Conservation (phyloP, 371 early-diverging fungal genomes). For the Mortierella sp. region DNA sequence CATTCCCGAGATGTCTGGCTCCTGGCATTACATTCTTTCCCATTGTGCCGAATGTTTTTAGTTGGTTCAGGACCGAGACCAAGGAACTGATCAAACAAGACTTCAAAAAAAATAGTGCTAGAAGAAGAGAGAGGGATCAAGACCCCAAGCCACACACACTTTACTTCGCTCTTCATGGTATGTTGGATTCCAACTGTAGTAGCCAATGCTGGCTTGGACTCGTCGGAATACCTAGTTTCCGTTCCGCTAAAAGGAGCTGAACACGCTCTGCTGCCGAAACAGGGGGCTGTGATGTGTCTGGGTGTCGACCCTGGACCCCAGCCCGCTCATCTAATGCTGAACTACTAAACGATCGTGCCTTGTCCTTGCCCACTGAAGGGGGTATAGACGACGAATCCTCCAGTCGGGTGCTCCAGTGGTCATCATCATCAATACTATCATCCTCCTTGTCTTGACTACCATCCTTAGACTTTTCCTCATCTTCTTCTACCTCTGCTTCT, state of each 20-base stretch:
- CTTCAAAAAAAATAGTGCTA: conserved; percentile 1
- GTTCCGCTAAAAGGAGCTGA: not conserved
- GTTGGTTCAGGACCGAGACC: not conserved
- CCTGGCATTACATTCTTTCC: not conserved
- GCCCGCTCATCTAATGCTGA: not conserved
- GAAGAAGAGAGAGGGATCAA: no score
- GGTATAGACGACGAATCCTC: conserved; percentile 3
- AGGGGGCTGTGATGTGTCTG: not conserved
- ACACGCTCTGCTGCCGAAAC: no score
- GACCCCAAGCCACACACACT: not conserved
- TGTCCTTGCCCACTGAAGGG: no score
- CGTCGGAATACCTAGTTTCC: conserved; percentile 30
- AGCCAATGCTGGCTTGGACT: conserved; percentile 47
- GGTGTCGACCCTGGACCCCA: not conserved
- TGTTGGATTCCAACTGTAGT: conserved; percentile 33
- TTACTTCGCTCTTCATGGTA: conserved; percentile 31
- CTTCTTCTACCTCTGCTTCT: conserved; percentile 10
- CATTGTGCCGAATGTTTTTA: not conserved
- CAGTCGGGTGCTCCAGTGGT: not conserved
- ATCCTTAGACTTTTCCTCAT: conserved; percentile 41
- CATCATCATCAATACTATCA: conserved; percentile 2
- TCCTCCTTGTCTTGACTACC: conserved; percentile 37
- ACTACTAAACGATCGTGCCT: not conserved
- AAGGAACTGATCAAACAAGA: not conserved
- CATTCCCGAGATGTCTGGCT: not conserved